Base-by-base conservation (phyloP, 192 early-diverging fungal species). In the Gryganskiella cystojenkinii region DNA sequence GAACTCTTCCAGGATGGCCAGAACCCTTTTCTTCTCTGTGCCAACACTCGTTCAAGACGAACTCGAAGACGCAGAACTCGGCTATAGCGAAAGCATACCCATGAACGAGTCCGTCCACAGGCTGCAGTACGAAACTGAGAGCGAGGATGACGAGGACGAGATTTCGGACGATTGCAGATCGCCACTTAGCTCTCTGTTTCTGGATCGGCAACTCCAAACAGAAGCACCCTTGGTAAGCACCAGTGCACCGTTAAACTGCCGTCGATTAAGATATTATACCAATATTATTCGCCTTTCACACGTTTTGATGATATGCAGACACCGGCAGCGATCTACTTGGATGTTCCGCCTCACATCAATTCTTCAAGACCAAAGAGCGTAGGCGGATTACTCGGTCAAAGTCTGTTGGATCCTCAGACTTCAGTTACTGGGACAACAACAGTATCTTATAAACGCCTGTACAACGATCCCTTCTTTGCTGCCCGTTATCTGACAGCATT, bases 271-370 rank as follows among this genome's bases (percentile, higher is more conserved):
- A 44, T 55, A 24, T 43, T 25, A 25, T 15, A 40, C 31, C 14
- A 22, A 5, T 57, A 11, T 9, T 30, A 34, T 46, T 15, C 30
- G 30, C 34, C 24, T 22, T 56, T 51, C 37, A 25, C 35, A 35
- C 54, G 63, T 53, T 27, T 67, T 34, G 35, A 50, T 61, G 15
- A 3, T 34, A 20, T 44, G 4, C 58, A 88, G 86, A 82, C 80
- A 57, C 84, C 86, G 1, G 83, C 84, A 28, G 80, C 81, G n/a
- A 86, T 88, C 45, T 88, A 88, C 57, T 64, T 84, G 22, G 84
- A 88, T 61, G 67, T 80, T 19, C 81, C 82, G 34, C 60, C 64
- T 28, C 64, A 67, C 15, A 42, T 50, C n/a, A n/a, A n/a, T 5
- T 62, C 65, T 2, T 17, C 56, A 9, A 85, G 78, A 52, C 61